phyloP scores from a whole-genome alignment of 177 flowering plant species.

The Telopea speciosissima region DNA sequence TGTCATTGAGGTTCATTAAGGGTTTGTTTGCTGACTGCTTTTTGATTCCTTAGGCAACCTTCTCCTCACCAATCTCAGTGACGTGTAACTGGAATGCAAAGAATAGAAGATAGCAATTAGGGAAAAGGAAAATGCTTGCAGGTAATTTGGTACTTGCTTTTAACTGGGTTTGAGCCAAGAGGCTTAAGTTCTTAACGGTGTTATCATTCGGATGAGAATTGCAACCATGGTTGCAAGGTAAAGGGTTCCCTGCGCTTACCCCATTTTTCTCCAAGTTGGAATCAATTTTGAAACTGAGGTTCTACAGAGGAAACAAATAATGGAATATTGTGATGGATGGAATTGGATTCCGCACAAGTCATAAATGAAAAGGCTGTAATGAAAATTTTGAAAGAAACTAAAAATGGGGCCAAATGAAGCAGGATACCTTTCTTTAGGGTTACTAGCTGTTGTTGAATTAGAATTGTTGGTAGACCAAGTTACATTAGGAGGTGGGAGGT shows the following conservation, averaged over 20 bases:
- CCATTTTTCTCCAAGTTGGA: not conserved
- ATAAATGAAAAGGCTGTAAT: too few relatives aligned
- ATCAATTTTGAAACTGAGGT: not conserved
- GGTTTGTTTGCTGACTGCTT: conserved; percentile 28
- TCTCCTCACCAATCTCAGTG: conserved; percentile 1
- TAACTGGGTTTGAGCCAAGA: not conserved
- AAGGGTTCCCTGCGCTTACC: not conserved
- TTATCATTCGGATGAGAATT: not conserved
- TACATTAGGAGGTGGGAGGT: too few relatives aligned
- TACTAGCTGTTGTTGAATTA: too few relatives aligned
- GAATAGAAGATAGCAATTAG: not conserved
- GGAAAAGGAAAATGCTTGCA: not conserved
- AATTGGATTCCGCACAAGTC: too few relatives aligned
- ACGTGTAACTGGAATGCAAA: not conserved
- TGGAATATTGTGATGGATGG: not conserved
- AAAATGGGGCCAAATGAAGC: too few relatives aligned
- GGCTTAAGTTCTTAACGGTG: not conserved
- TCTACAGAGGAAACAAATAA: not conserved
- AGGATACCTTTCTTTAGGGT: too few relatives aligned
- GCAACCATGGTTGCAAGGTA: not conserved
- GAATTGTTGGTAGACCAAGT: too few relatives aligned
- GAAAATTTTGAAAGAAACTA: too few relatives aligned
- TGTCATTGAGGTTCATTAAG: conserved; percentile 36
- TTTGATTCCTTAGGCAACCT: conserved; percentile 5
- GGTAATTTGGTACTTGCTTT: not conserved